Percentiles rank a stretch among this genome's conserved stretches.
Conservation (phyloP, 2,329 filamentous ascomycete species). For the Colletotrichum siamense region DNA sequence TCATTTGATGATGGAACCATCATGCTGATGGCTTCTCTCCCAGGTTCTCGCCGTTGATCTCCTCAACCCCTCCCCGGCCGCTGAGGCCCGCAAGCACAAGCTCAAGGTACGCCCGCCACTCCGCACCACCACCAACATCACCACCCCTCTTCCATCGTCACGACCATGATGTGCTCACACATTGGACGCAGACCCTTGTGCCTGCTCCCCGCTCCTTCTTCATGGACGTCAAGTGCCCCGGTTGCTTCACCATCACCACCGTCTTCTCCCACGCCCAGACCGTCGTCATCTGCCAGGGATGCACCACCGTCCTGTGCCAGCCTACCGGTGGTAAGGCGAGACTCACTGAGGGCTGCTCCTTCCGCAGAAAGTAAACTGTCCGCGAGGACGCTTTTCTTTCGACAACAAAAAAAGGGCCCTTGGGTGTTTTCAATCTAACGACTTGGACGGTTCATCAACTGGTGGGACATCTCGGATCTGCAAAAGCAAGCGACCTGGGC, state of each 20-base stretch:
- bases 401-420: slow-evolving; percentile 31
- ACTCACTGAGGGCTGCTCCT: slow-evolving; percentile 99
- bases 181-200: slow-evolving; percentile 77
- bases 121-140: not conserved
- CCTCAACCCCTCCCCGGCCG: slow-evolving; percentile 96
- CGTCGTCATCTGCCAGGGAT: slow-evolving; percentile 99
- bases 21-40: slow-evolving; percentile 29
- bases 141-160: not conserved
- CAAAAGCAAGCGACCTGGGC: slow-evolving; percentile 54
- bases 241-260: slow-evolving; percentile 99
- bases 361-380: slow-evolving; percentile 96
- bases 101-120: slow-evolving; percentile 78
- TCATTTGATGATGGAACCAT: slow-evolving; percentile 21
- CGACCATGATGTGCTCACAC: slow-evolving; percentile 17
- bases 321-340: slow-evolving; percentile 99
- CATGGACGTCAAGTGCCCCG: slow-evolving; percentile 99
- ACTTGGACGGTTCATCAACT: slow-evolving; percentile 53
- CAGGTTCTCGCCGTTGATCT: slow-evolving; percentile 99
- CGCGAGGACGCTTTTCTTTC: slow-evolving; percentile 50
- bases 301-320: slow-evolving; percentile 99
- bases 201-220: slow-evolving; percentile 98
- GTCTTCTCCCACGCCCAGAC: slow-evolving; percentile 99
- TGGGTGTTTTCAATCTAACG: slow-evolving; percentile 46
- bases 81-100: slow-evolving; percentile 99
- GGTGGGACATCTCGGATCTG: slow-evolving; percentile 64